These are phyloP conservation scores for Fusarium camptoceras DNA, from an alignment of 2,329 filamentous ascomycete species.

Conservation along the genomic window DNA sequence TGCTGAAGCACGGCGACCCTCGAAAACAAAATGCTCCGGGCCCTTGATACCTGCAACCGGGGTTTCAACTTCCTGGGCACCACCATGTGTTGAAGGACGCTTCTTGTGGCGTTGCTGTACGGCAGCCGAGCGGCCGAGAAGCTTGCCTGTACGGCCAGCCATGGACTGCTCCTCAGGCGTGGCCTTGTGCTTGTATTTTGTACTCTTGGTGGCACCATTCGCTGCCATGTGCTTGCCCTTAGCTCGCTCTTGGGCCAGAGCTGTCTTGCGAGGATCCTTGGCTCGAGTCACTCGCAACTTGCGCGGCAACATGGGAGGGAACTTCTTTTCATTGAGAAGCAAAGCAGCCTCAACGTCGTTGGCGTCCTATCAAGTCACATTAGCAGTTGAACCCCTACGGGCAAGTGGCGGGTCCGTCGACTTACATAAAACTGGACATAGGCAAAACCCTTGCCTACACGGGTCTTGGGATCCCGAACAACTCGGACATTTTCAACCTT, in stretches of 20 bases:
- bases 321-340: constrained; percentile 89
- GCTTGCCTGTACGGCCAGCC: constrained; percentile 78
- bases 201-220: constrained; percentile 55
- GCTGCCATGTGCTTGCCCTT: constrained; percentile 51
- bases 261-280: constrained; percentile 75
- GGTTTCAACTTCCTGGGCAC: constrained; percentile 34
- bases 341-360: constrained; percentile 93
- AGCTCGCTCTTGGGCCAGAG: constrained; percentile 56
- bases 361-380: constrained; percentile 66
- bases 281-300: constrained; percentile 87
- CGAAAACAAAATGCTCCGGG: constrained; percentile 81
- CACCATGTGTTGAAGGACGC: constrained; percentile 34
- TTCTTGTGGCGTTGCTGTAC: constrained; percentile 56
- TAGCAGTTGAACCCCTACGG: constrained; percentile 3
- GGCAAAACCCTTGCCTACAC: constrained; percentile 95
- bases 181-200: constrained; percentile 75
- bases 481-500: constrained; percentile 94
- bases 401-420: constrained; percentile 19
- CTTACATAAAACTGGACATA: constrained; percentile 92
- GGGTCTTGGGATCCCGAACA: constrained; percentile 86
- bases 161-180: constrained; percentile 77
- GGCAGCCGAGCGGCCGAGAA: constrained; percentile 77
- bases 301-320: constrained; percentile 92
- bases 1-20: constrained; percentile 79
- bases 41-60: constrained; percentile 57